Base-by-base conservation (phyloP, 768 basidiomycete species). In the Tephrocybe sp. region DNA sequence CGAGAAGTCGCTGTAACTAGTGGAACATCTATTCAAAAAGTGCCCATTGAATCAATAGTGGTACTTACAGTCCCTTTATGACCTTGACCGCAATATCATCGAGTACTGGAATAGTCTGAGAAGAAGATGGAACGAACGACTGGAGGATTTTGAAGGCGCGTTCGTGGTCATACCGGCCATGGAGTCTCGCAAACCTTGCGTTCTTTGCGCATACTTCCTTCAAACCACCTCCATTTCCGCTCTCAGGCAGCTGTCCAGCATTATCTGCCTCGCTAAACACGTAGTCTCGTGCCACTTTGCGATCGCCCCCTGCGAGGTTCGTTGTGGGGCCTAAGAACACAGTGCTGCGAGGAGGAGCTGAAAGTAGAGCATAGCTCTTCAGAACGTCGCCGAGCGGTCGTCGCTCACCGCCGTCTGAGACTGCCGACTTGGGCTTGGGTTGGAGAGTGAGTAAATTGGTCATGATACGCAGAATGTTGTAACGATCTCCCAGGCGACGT, bases 381-480 rank as follows among this genome's bases (percentile, higher is more conserved):
- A 68, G 61, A n/a, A 68, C 62, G 34, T 72, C 75, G 0, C 73
- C 78, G n/a, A 64, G 59, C 15, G 65, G 67, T 45, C 73, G 70
- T 6, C 73, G 67, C 48, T 67, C 60, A 11, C 37, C 55, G 5
- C 42, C 50, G 11, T 79, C 73, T 1, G 73, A 68, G 5, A 71
- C 73, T 41, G 70, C 67, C 10, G 65, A 63, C 53, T 69, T 71
- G 33, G 76, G 73, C 51, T 77, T 79, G 11, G 83, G 79, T 30
- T 58, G 56, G 49, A 83, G 74, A 0, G 84, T 82, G 49, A 90
- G 73, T 1, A 90, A 69, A 60, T 88, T 88, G 3, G 87, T 88
- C 87, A 90, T 87, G 54, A 88, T 81, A 12, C 85, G 80, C n/a
- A 85, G 62, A 25, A 88, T 84, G 57, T 82, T 80, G 45, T 80